These are phyloP conservation scores for Blastocystis sp. DNA, from an alignment of 352 stramenopile genomes.

Conservation along the genomic window DNA sequence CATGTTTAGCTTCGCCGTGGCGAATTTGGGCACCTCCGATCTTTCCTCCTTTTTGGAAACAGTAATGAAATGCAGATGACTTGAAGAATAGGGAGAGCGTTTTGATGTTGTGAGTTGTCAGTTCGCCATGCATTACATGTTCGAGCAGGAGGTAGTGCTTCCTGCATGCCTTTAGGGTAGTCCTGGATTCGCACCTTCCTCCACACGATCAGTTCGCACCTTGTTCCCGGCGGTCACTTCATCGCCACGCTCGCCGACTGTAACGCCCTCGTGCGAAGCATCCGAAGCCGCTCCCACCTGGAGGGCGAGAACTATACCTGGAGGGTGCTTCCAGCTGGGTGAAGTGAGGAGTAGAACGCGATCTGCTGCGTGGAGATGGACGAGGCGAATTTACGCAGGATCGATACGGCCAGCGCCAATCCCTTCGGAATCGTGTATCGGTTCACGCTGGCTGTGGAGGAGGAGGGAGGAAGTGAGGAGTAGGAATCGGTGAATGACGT, in stretches of 20 bases:
- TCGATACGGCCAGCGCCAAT: background rate
- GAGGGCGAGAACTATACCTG: constrained; percentile 12
- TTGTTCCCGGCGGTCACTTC: constrained; percentile 5
- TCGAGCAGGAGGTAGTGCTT: constrained; percentile 20
- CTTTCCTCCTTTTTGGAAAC: constrained; percentile 21
- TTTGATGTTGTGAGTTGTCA: constrained; percentile 67
- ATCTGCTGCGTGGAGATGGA: constrained; percentile 30
- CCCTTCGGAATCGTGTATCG: constrained; percentile 25
- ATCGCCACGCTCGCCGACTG: constrained; percentile 46
- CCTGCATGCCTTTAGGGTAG: background rate
- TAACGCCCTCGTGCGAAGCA: background rate
- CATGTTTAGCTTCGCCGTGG: constrained; percentile 22
- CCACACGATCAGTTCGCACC: background rate
- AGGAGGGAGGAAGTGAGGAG: background rate
- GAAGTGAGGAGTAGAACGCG: background rate
- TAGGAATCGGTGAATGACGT: constrained; percentile 58
- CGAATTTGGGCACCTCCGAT: constrained; percentile 31
- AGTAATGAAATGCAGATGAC: background rate
- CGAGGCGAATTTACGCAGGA: background rate
- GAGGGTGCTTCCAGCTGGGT: background rate
- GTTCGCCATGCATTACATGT: constrained; percentile 68
- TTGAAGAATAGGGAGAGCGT: constrained; percentile 23
- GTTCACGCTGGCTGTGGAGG: constrained; percentile 23
- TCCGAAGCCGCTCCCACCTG: constrained; percentile 10
- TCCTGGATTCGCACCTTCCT: constrained; percentile 24